phyloP scores from a whole-genome alignment of 257 asterid species.

The Agastache rugosa region DNA sequence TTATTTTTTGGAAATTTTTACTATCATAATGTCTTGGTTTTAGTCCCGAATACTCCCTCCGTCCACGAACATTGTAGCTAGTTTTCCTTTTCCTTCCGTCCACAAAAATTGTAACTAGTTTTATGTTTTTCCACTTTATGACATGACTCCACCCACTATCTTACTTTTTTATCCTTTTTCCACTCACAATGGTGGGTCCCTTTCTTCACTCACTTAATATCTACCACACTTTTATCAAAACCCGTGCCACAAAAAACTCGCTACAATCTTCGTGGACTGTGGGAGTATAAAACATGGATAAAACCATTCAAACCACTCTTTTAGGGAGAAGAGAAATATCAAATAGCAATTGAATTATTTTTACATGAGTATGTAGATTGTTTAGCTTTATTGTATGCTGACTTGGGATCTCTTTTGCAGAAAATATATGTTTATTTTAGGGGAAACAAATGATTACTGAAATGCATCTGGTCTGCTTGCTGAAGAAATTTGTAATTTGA shows the following conservation, averaged over 20 bases:
- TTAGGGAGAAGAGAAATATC: neutral
- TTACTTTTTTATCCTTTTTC: too few relatives aligned
- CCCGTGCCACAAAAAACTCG: too few relatives aligned
- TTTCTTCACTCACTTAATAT: too few relatives aligned
- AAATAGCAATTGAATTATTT: neutral
- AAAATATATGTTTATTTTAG: conserved; percentile 80
- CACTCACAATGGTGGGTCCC: too few relatives aligned
- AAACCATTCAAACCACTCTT: neutral
- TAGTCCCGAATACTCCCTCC: neutral
- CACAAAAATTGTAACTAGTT: too few relatives aligned
- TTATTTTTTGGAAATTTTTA: neutral
- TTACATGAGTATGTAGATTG: neutral
- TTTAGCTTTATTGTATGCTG: neutral
- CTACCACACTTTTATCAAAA: too few relatives aligned
- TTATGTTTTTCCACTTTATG: too few relatives aligned
- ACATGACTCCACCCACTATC: too few relatives aligned
- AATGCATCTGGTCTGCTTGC: conserved; percentile 10
- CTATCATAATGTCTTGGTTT: neutral
- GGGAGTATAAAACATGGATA: neutral
- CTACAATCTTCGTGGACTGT: too few relatives aligned
- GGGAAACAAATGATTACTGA: conserved; percentile 63
- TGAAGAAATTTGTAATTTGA: conserved; percentile 2
- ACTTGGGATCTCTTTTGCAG: conserved; percentile 50
- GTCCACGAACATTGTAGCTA: too few relatives aligned
- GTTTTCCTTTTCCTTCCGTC: too few relatives aligned